Evolutionary conservation across 306 rosid genomes (phyloP).

Genomic region (Mimosa bimucronata): DNA sequence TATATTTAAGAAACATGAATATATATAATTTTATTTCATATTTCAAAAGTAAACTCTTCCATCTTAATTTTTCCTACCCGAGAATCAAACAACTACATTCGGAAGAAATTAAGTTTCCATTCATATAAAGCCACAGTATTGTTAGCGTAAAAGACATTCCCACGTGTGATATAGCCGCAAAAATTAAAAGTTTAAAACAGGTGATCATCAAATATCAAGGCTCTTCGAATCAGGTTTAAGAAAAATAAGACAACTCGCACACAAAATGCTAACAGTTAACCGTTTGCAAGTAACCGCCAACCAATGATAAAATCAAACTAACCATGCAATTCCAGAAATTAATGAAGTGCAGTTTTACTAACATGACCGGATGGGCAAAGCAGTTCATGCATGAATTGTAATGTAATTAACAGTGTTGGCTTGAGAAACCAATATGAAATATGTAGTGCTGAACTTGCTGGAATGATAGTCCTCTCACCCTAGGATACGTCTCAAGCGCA

Average conservation of each 20-base stretch:
- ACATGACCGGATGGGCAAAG: background rate
- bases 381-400: conserved; percentile 35
- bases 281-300: background rate
- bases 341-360: background rate
- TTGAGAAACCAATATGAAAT: conserved; percentile 27
- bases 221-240: background rate
- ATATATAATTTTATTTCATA: too few relatives aligned
- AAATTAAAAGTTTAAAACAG: too few relatives aligned
- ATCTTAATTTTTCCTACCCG: background rate
- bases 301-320: background rate
- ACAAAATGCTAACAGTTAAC: background rate
- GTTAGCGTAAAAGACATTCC: background rate
- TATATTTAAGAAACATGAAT: too few relatives aligned
- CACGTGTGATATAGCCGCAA: background rate
- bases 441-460: conserved; percentile 25
- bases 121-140: background rate
- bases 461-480: conserved; percentile 37
- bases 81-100: background rate
- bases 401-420: conserved; percentile 25
- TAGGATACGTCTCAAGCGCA: conserved; percentile 34
- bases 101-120: background rate
- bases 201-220: background rate
- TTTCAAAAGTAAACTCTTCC: background rate
- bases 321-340: background rate
- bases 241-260: background rate